A percentile compares a stretch with the other conserved stretches of the same genome.
phyloP scores from a whole-genome alignment of 768 basidiomycete species.

The Mycena floridula region DNA sequence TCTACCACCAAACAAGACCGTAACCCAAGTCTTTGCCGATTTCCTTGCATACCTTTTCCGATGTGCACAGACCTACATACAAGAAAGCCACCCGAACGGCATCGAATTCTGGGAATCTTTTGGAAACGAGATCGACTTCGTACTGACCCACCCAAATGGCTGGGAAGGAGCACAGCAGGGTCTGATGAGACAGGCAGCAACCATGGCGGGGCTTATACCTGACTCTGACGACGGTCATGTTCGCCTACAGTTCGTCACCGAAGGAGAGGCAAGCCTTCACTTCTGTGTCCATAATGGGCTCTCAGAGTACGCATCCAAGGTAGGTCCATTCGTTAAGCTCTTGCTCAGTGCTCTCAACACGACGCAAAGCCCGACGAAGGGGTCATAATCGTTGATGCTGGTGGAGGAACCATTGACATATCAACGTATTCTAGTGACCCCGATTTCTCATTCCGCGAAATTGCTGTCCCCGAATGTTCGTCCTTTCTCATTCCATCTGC shows the following conservation, averaged over 20 bases:
- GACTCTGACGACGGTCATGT: slow-evolving; percentile 29
- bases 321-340: slow-evolving; percentile 3
- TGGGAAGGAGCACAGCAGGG: slow-evolving; percentile 60
- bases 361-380: not conserved
- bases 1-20: slow-evolving; percentile 35
- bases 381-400: slow-evolving; percentile 45
- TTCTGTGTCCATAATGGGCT: slow-evolving; percentile 46
- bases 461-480: not conserved
- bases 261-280: slow-evolving; percentile 58
- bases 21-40: slow-evolving; percentile 39
- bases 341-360: not conserved
- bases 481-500: not conserved
- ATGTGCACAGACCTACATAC: slow-evolving; percentile 41
- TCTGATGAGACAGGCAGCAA: slow-evolving; percentile 48
- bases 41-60: slow-evolving; percentile 42
- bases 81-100: slow-evolving; percentile 37
- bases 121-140: slow-evolving; percentile 36
- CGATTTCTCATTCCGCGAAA: slow-evolving; percentile 28
- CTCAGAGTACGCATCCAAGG: slow-evolving; percentile 22
- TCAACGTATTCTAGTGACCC: slow-evolving; percentile 32
- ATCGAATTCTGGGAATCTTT: slow-evolving; percentile 38
- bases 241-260: slow-evolving; percentile 52
- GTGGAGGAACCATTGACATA: slow-evolving; percentile 37
- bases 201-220: slow-evolving; percentile 45
- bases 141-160: slow-evolving; percentile 59